Percentiles rank a stretch among this genome's conserved stretches.
phyloP scores from a whole-genome alignment of 2,329 filamentous ascomycete species.

The Cadophora malorum region DNA sequence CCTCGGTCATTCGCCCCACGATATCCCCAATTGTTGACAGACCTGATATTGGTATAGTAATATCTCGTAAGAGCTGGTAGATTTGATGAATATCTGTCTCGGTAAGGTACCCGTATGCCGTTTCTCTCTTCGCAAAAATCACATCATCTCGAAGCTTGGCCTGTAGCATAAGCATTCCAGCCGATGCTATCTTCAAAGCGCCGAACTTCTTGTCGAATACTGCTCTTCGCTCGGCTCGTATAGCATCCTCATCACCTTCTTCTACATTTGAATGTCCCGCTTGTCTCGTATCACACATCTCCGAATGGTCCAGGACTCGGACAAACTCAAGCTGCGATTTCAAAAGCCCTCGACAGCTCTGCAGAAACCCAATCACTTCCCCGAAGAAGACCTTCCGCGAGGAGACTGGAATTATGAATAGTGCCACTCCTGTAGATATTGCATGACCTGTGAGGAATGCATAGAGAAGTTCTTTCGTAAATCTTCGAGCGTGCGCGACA shows the following conservation, averaged over 20 bases:
- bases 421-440: slow-evolving; percentile 64
- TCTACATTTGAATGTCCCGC: slow-evolving; percentile 35
- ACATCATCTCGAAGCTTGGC: slow-evolving; percentile 71
- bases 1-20: slow-evolving; percentile 67
- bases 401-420: slow-evolving; percentile 69
- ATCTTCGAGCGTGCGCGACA: slow-evolving; percentile 56
- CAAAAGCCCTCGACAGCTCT: slow-evolving; percentile 60
- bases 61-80: slow-evolving; percentile 61
- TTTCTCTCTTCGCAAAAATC: slow-evolving; percentile 73
- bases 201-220: slow-evolving; percentile 18
- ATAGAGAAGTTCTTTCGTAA: slow-evolving; percentile 61
- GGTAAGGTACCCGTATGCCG: slow-evolving; percentile 69
- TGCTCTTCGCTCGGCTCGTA: not conserved
- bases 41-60: slow-evolving; percentile 69
- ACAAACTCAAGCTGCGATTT: slow-evolving; percentile 67
- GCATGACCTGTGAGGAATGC: slow-evolving; percentile 55
- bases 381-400: slow-evolving; percentile 67
- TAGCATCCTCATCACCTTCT: not conserved
- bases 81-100: slow-evolving; percentile 68
- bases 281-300: slow-evolving; percentile 57
- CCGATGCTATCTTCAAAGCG: slow-evolving; percentile 53
- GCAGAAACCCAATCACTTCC: slow-evolving; percentile 63
- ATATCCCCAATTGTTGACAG: slow-evolving; percentile 74
- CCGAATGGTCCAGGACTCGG: slow-evolving; percentile 60
- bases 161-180: slow-evolving; percentile 60